Base-by-base conservation (phyloP, 2,329 filamentous ascomycete species). In the Immersiporthe knoxdaviesiana region DNA sequence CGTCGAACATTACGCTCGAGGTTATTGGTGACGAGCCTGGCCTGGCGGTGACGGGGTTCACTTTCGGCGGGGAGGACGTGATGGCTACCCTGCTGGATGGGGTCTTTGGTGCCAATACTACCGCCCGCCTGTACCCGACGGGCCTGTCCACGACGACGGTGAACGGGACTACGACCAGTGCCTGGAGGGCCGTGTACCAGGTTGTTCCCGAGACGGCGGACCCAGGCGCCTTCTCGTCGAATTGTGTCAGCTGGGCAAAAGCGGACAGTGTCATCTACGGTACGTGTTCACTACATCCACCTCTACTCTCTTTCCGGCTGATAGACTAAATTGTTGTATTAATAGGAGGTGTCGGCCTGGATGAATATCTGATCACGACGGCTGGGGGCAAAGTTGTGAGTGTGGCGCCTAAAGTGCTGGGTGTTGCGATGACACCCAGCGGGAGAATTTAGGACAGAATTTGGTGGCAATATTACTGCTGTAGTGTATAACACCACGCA, bases 151-250 rank as follows among this genome's bases (percentile, higher is more conserved):
- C 73, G 4, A 66, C 66, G 10, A 64, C 60, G 2, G 41, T 70
- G 0, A 70, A 74, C 18, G 76, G 75, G 1, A 74, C 76, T 5
- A 77, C 75, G 70, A 72, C 70, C 21, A 73, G 77, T 6, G 75
- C 70, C 3, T 78, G 78, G 71, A 78, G 77, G 67, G 77, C 75
- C 2, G 73, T 77, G 39, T 79, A 78, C 56, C 77, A 78, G 68
- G 77, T 78, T 41, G 72, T 76, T 11, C 70, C 73, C 27, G 72
- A 65, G 3, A 69, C 72, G 1, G 70, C 72, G 11, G 66, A 73
- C 18, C 70, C 73, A 12, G 73, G 73, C n/a, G 75, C 77, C 72
- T 84, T 74, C 75, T 84, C 70, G 74, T 80, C 70, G 10, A 58
- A 63, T 6, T 69, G 68, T 37, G 37, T 61, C 58, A 63, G 52